These are phyloP conservation scores for Acanthamoeba healyi DNA, from an alignment of 208 protist genomes.

Conservation along the genomic window DNA sequence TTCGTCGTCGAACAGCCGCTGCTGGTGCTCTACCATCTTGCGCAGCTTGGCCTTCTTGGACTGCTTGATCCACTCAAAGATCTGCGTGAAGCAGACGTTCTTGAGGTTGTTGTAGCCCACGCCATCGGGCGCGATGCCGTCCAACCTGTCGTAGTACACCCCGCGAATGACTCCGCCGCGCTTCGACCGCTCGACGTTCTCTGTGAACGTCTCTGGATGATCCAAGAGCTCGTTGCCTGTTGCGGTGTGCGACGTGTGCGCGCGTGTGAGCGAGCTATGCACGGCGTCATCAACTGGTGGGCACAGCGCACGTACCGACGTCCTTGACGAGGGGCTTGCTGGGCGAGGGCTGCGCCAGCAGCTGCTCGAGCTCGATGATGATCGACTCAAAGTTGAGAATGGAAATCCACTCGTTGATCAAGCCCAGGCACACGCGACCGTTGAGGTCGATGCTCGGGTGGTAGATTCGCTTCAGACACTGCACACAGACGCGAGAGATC, in stretches of 20 bases:
- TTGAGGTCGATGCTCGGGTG: slow-evolving; percentile 56
- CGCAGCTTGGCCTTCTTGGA: slow-evolving; percentile 59
- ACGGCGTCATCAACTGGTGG: background rate
- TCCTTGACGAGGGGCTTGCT: slow-evolving; percentile 61
- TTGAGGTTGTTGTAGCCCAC: slow-evolving; percentile 53
- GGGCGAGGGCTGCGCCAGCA: slow-evolving; percentile 41
- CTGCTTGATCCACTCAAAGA: slow-evolving; percentile 68
- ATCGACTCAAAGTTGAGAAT: slow-evolving; percentile 61
- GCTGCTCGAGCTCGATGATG: slow-evolving; percentile 65
- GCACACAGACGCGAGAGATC: background rate
- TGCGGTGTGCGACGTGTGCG: background rate
- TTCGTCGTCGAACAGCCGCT: background rate
- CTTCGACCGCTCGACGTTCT: slow-evolving; percentile 62
- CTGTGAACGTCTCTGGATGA: background rate
- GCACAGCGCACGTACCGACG: slow-evolving; percentile 52
- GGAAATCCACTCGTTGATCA: slow-evolving; percentile 59
- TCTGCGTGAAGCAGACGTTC: slow-evolving; percentile 65
- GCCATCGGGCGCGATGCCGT: background rate
- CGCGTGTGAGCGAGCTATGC: no score
- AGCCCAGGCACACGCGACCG: slow-evolving; percentile 58
- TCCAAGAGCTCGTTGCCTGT: slow-evolving; percentile 48
- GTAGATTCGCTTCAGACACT: slow-evolving; percentile 53
- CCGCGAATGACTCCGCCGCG: slow-evolving; percentile 40
- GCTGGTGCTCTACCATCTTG: background rate
- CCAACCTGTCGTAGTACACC: slow-evolving; percentile 44